These are phyloP conservation scores for Tolypocladium guangdongense DNA, from an alignment of 2,329 filamentous ascomycete genomes.

Conservation along the genomic window DNA sequence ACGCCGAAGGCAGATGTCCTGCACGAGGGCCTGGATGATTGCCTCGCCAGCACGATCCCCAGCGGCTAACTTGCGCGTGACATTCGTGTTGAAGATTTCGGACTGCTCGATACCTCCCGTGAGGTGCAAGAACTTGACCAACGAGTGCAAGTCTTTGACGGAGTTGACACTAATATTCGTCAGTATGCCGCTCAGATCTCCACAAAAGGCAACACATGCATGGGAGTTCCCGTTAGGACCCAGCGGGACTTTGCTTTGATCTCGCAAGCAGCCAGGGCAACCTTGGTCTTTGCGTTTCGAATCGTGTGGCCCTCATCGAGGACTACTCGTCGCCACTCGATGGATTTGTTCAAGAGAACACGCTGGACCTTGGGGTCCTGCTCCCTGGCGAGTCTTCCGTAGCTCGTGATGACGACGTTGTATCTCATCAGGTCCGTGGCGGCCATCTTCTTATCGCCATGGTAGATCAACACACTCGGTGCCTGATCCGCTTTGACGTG, in stretches of 20 bases:
- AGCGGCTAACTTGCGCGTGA: conserved; percentile 51
- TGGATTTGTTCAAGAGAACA: conserved; percentile 20
- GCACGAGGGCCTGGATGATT: conserved; percentile 66
- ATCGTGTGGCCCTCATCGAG: conserved; percentile 79
- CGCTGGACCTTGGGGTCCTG: conserved; percentile 35
- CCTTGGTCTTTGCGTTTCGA: conserved; percentile 65
- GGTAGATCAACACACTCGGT: conserved; percentile 62
- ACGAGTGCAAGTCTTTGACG: conserved; percentile 69
- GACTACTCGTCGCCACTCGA: conserved; percentile 69
- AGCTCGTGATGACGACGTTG: conserved; percentile 75
- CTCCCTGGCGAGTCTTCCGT: conserved; percentile 64
- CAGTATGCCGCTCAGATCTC: neutral
- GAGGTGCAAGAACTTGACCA: conserved; percentile 66
- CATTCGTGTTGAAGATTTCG: conserved; percentile 56
- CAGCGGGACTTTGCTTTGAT: conserved; percentile 64
- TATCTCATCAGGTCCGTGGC: conserved; percentile 49
- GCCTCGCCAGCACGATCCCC: conserved; percentile 47
- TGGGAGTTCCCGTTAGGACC: conserved; percentile 72
- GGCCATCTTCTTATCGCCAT: conserved; percentile 51
- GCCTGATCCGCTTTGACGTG: conserved; percentile 56
- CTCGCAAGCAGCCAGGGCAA: conserved; percentile 54
- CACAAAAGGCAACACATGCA: conserved; percentile 35
- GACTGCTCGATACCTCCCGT: conserved; percentile 64
- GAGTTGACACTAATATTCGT: conserved; percentile 53
- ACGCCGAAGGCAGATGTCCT: conserved; percentile 67